phyloP scores from a whole-genome alignment of 306 rosid genomes.

The Vigna unguiculata region DNA sequence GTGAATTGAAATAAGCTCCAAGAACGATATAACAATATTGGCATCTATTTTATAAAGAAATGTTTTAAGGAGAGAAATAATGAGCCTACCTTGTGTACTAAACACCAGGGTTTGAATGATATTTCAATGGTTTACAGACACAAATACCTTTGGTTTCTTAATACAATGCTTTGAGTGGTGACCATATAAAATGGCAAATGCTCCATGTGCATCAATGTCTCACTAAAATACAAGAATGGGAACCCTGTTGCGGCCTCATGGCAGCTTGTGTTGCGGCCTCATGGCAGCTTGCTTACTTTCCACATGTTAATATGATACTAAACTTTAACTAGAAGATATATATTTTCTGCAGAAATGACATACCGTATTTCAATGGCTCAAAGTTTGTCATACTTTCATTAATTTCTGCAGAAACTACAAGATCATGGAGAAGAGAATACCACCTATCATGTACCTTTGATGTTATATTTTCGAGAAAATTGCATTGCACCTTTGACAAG shows the following conservation, averaged over 20 bases:
- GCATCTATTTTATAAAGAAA: too few relatives aligned
- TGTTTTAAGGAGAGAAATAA: too few relatives aligned
- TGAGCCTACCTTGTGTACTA: too few relatives aligned
- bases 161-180: conserved; percentile 80
- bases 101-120: too few relatives aligned
- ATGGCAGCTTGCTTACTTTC: conserved; percentile 69
- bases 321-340: conserved; percentile 38
- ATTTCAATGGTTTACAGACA: conserved; percentile 5
- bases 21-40: too few relatives aligned
- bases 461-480: conserved; percentile 77
- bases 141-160: conserved; percentile 83
- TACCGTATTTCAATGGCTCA: too few relatives aligned
- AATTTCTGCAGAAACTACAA: conserved; percentile 64
- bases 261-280: too few relatives aligned
- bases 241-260: conserved; percentile 93
- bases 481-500: conserved; percentile 97
- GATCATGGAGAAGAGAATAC: conserved; percentile 80
- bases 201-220: conserved; percentile 83
- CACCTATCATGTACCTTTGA: conserved; percentile 85
- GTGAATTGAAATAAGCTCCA: too few relatives aligned
- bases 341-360: too few relatives aligned
- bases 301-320: conserved; percentile 75
- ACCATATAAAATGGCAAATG: conserved; percentile 81
- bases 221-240: conserved; percentile 70
- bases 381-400: conserved; percentile 57